Evolutionary conservation across 1,139 yeast genomes (phyloP), one percentile per base, ranked within the genome.

Genomic region (Kodamaea anthophila): DNA sequence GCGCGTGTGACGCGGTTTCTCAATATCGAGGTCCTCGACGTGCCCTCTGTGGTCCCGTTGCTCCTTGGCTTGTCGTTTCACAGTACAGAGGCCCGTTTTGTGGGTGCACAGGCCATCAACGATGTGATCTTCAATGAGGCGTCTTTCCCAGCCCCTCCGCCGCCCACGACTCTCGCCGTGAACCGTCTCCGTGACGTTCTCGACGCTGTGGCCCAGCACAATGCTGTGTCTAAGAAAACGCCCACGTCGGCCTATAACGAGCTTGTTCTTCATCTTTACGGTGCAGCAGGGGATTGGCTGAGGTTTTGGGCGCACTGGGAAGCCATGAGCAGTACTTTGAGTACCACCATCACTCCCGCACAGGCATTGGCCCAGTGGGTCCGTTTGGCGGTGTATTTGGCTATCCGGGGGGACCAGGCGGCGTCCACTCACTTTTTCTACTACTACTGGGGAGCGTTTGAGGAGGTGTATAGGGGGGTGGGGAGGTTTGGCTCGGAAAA

Each of bases 231-330:
- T 5, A 36, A 34, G 3, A 32, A 37, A 11, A 24, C 34, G 11
- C 42, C 41, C 10, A 36, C 44, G 5, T 32, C 37, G 4, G 46
- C 54, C 10, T 47, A 53, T 30, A 47, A 53, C 26, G 71, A 65
- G 35, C 44, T 60, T 13, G 44, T 59, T 10, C 51, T 65, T 27
- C 52, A 53, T 35, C 53, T 63, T 2, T 62, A 56, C 33, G 73
- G 71, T 2, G 63, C 60, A 36, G 51, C 65, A 10, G 57, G 58
- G 3, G 46, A 57, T 20, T 65, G 70, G 70, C 35, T 37, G 2
- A 42, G 45, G 24, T 66, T 65, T 43, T 66, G 72, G 72, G 39
- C 39, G n/a, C 51, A 58, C 28, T 65, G 70, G 70, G 53, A 60
- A 14, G 37, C 45, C 14, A 34, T 40, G 39, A 5, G 11, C 14